Evolutionary conservation across 805 yeast genomes (phyloP).

Genomic region (Starmerella cellae): DNA sequence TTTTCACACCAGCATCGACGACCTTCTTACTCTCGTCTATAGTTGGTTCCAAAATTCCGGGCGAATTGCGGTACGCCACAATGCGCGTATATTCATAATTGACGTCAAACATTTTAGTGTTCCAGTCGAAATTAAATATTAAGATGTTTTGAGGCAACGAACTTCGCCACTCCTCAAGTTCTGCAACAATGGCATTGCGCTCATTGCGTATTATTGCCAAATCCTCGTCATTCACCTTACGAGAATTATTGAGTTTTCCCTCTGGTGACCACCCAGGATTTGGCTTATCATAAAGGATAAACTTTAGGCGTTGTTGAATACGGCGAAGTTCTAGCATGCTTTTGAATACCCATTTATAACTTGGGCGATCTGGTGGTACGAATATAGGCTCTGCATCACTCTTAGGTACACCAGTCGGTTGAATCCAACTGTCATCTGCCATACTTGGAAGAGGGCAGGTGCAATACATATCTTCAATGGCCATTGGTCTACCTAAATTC

Average conservation of each 20-base stretch:
- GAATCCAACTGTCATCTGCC: slow-evolving; percentile 45
- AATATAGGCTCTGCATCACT: not conserved
- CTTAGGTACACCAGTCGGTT: slow-evolving; percentile 1
- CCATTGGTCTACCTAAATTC: slow-evolving; percentile 76
- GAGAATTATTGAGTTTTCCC: not conserved
- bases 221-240: slow-evolving; percentile 8
- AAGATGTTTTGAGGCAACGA: slow-evolving; percentile 42
- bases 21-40: slow-evolving; percentile 43
- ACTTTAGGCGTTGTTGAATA: slow-evolving; percentile 66
- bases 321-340: slow-evolving; percentile 57
- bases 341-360: slow-evolving; percentile 55
- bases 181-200: slow-evolving; percentile 32
- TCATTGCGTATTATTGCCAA: slow-evolving; percentile 28
- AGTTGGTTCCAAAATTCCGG: slow-evolving; percentile 45
- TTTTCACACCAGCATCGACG: slow-evolving; percentile 50
- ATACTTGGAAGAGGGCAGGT: slow-evolving; percentile 58
- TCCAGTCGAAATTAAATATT: slow-evolving; percentile 63
- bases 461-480: slow-evolving; percentile 71
- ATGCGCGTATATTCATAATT: slow-evolving; percentile 67
- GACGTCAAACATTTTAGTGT: slow-evolving; percentile 51
- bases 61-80: slow-evolving; percentile 64
- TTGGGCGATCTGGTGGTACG: slow-evolving; percentile 29
- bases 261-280: not conserved
- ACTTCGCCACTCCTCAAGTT: slow-evolving; percentile 51
- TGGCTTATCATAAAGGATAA: slow-evolving; percentile 45